phyloP scores from a whole-genome alignment of 2,329 filamentous ascomycete species.

The Colletotrichum tropicicola region DNA sequence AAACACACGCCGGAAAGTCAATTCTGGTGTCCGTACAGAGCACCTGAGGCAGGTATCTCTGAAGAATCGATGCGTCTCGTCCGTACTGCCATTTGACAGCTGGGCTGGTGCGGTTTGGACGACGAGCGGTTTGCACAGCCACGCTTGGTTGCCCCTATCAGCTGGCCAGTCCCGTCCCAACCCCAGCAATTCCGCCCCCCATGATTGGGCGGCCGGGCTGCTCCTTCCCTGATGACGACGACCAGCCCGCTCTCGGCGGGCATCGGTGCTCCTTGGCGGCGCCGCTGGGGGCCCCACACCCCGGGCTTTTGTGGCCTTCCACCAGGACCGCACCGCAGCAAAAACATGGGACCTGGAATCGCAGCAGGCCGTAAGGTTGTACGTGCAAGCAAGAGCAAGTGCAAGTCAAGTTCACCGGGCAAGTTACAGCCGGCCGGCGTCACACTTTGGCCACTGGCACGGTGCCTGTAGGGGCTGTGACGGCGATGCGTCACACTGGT shows the following conservation, averaged over 20 bases:
- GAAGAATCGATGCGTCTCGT: too few species aligned
- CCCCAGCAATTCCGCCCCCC: neutral
- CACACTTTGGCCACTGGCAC: constrained; percentile 4
- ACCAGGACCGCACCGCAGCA: neutral
- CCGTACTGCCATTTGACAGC: neutral
- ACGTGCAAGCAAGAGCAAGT: neutral
- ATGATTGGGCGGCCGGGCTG: constrained; percentile 18
- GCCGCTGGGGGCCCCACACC: constrained; percentile 23
- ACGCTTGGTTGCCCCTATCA: constrained; percentile 13
- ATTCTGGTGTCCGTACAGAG: too few species aligned
- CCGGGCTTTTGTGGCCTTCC: neutral
- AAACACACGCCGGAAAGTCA: neutral
- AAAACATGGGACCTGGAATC: neutral
- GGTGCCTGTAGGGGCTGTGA: constrained; percentile 14
- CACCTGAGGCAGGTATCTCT: too few species aligned
- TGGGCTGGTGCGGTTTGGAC: constrained; percentile 3
- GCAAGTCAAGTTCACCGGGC: too few species aligned
- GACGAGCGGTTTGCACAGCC: constrained; percentile 21
- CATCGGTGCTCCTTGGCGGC: constrained; percentile 28
- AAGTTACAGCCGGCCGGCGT: too few species aligned
- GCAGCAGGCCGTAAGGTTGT: neutral
- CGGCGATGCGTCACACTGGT: constrained; percentile 8
- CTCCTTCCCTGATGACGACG: constrained; percentile 26
- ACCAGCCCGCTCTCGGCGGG: constrained; percentile 28
- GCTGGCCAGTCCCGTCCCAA: neutral